Percentiles rank a stretch among this genome's conserved stretches.
These are phyloP conservation scores for Ephemerocybe angulata DNA, from an alignment of 768 basidiomycete genomes.

Conservation along the genomic window DNA sequence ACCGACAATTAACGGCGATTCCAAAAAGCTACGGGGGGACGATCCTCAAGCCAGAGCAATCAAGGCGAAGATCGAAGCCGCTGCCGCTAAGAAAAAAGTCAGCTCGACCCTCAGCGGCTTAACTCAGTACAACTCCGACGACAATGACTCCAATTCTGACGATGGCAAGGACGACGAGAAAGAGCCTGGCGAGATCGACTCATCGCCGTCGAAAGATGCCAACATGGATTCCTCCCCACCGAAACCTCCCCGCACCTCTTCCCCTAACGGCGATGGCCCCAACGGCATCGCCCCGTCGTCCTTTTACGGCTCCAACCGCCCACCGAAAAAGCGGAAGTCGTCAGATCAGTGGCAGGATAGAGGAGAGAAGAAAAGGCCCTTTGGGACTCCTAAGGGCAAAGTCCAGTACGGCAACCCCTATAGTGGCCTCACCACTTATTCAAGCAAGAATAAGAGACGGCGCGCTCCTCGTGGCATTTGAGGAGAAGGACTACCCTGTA, in stretches of 20 bases:
- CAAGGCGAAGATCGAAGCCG: slow-evolving; percentile 28
- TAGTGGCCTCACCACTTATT: not conserved
- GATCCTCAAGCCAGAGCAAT: slow-evolving; percentile 32
- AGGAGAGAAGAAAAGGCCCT: not conserved
- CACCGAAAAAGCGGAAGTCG: slow-evolving; percentile 1
- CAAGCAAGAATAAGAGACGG: not conserved
- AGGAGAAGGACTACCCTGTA: slow-evolving; percentile 4
- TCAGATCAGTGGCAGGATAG: not conserved
- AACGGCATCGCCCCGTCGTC: slow-evolving; percentile 6
- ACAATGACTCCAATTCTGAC: slow-evolving; percentile 15
- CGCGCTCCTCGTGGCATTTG: slow-evolving; percentile 3
- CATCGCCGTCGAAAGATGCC: slow-evolving; percentile 6
- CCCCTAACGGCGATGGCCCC: not conserved
- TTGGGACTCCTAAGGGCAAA: not conserved
- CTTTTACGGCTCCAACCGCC: slow-evolving; percentile 11
- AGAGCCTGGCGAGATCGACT: not conserved
- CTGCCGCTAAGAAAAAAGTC: slow-evolving; percentile 17
- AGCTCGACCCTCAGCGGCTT: slow-evolving; percentile 25
- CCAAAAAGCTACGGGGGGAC: slow-evolving; percentile 15
- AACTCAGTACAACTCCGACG: slow-evolving; percentile 27
- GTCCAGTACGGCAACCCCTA: not conserved
- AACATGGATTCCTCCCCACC: slow-evolving; percentile 4
- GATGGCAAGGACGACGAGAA: slow-evolving; percentile 14
- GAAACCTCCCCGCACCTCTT: slow-evolving; percentile 1
- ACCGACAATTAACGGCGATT: slow-evolving; percentile 27